These are phyloP conservation scores for Xylariaceae sp. DNA, from an alignment of 2,329 filamentous ascomycete species.

Conservation along the genomic window DNA sequence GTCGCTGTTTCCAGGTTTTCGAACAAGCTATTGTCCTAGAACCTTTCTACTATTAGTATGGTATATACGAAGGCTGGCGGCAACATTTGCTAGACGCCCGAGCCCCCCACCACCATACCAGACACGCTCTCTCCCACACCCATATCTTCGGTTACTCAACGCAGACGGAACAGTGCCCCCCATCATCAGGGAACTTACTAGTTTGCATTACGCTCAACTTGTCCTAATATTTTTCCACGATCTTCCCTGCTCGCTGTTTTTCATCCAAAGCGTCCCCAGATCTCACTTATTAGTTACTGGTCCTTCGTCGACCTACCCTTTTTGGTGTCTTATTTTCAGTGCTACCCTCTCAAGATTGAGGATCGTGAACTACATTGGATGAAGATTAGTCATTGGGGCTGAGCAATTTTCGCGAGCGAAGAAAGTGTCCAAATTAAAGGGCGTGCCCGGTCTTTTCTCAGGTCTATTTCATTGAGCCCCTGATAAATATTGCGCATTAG, in stretches of 20 bases:
- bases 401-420: neutral
- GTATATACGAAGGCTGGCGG: constrained; percentile 30
- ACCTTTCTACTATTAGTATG: constrained; percentile 14
- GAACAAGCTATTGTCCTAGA: constrained; percentile 3
- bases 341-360: neutral
- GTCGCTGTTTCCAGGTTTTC: constrained; percentile 2
- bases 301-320: neutral
- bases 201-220: constrained; percentile 2
- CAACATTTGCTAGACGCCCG: constrained; percentile 32
- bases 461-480: neutral
- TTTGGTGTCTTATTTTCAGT: neutral
- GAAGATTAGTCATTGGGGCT: neutral
- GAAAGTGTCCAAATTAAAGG: neutral
- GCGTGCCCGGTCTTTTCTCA: neutral
- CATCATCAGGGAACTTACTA: constrained; percentile 3
- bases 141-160: constrained; percentile 14
- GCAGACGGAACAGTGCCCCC: constrained; percentile 8
- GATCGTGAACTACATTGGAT: neutral
- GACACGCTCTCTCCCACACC: constrained; percentile 6
- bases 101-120: constrained; percentile 19
- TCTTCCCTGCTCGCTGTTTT: neutral
- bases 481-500: neutral
- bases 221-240: constrained; percentile 5
- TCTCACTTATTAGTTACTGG: neutral
- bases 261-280: constrained; percentile 19